These are phyloP conservation scores for Eucalyptus marginata DNA, from an alignment of 345 rosid genomes.

Conservation along the genomic window DNA sequence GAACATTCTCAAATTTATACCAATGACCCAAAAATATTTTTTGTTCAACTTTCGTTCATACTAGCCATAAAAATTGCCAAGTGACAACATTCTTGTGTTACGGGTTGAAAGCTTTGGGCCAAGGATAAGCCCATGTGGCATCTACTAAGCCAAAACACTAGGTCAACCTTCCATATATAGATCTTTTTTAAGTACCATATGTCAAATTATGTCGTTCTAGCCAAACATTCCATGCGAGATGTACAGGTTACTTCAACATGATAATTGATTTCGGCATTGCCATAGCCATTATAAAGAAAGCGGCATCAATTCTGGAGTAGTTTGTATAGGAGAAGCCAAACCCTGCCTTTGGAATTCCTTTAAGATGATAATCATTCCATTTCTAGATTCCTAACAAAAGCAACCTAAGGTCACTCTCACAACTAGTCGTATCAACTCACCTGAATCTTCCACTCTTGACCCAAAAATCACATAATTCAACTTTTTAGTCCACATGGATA, in stretches of 20 bases:
- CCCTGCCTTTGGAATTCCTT: neutral
- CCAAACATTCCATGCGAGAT: fast-evolving
- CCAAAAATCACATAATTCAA: neutral
- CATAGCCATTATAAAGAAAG: neutral
- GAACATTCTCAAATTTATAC: neutral
- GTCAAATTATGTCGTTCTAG: neutral
- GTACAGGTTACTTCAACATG: fast-evolving
- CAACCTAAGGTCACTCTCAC: neutral
- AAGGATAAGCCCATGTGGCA: too few species aligned
- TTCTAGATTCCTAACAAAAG: neutral
- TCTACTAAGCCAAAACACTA: fast-evolving
- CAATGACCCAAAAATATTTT: neutral
- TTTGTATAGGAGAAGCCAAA: fast-evolving
- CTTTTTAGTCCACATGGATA: neutral
- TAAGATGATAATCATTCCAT: neutral
- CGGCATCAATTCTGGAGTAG: neutral
- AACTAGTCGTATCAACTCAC: fast-evolving
- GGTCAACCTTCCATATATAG: neutral
- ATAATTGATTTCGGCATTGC: neutral
- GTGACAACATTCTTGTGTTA: neutral
- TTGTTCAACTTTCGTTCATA: neutral
- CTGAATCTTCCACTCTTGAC: neutral
- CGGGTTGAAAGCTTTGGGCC: fast-evolving
- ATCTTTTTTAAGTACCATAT: neutral
- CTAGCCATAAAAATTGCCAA: neutral